A percentile compares a stretch with the other conserved stretches of the same genome.
These are phyloP conservation scores for Scytalidium lignicola DNA, from an alignment of 2,329 filamentous ascomycete species.

Conservation along the genomic window DNA sequence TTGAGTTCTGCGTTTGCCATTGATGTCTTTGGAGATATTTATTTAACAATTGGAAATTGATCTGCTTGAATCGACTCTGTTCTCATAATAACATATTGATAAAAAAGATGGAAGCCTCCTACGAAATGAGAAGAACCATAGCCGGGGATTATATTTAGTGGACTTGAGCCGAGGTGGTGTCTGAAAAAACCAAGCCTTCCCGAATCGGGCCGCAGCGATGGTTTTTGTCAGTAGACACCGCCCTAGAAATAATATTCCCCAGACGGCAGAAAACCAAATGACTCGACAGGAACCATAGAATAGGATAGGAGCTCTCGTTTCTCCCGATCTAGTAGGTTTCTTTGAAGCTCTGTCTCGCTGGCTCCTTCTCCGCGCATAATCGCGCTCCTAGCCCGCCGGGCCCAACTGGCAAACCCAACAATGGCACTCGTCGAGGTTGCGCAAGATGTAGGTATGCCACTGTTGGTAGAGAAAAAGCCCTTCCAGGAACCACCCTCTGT, in stretches of 20 bases:
- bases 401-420: slow-evolving; percentile 31
- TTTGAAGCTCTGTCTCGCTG: too few species aligned
- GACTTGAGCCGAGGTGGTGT: background rate
- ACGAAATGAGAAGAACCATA: too few species aligned
- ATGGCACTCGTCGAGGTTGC: slow-evolving; percentile 37
- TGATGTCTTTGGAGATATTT: too few species aligned
- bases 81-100: too few species aligned
- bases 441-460: slow-evolving; percentile 24
- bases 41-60: too few species aligned
- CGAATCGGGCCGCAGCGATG: background rate
- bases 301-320: too few species aligned
- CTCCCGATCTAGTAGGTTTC: too few species aligned
- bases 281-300: too few species aligned
- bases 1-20: slow-evolving; percentile 44
- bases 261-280: background rate
- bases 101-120: background rate
- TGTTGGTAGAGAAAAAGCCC: slow-evolving; percentile 31
- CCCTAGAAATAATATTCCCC: background rate
- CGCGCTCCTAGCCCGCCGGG: slow-evolving; percentile 45
- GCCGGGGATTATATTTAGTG: too few species aligned
- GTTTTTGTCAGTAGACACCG: background rate
- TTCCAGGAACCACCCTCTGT: slow-evolving; percentile 40
- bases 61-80: too few species aligned
- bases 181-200: background rate
- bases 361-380: slow-evolving; percentile 46